Evolutionary conservation across 257 asterid species (phyloP).

Genomic region (Solanum etuberosum): DNA sequence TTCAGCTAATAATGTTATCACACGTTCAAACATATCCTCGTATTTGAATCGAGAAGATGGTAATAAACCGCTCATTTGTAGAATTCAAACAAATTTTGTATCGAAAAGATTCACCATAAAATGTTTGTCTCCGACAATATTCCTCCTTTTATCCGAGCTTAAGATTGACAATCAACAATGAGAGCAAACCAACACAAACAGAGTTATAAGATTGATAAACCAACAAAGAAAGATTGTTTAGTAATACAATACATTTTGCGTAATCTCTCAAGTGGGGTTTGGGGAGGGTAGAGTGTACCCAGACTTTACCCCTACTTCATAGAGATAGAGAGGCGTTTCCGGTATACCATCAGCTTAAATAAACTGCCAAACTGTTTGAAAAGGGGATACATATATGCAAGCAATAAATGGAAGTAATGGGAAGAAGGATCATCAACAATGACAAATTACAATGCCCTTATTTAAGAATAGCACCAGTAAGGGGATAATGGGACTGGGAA

Average conservation of each 20-base stretch:
- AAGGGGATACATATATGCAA: neutral
- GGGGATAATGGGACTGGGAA: no score
- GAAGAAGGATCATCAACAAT: no score
- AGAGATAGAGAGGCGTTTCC: neutral
- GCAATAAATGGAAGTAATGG: no score
- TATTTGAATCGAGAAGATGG: neutral
- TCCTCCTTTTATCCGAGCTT: neutral
- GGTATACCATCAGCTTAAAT: neutral
- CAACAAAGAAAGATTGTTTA: neutral
- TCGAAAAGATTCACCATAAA: neutral
- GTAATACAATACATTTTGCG: no score
- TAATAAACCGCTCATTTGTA: neutral
- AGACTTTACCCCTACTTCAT: neutral
- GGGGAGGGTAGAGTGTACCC: neutral
- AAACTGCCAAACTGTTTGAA: neutral
- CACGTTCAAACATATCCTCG: neutral
- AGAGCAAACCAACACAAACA: neutral
- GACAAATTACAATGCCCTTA: no score
- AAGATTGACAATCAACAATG: neutral
- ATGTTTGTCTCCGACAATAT: neutral
- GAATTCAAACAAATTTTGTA: neutral
- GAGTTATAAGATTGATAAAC: neutral
- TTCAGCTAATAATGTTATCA: neutral
- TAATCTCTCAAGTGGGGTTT: neutral
- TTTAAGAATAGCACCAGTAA: no score